Evolutionary conservation across 225 moss, liverwort and hornwort genomes (phyloP).

Genomic region (Polytrichum formosum): DNA sequence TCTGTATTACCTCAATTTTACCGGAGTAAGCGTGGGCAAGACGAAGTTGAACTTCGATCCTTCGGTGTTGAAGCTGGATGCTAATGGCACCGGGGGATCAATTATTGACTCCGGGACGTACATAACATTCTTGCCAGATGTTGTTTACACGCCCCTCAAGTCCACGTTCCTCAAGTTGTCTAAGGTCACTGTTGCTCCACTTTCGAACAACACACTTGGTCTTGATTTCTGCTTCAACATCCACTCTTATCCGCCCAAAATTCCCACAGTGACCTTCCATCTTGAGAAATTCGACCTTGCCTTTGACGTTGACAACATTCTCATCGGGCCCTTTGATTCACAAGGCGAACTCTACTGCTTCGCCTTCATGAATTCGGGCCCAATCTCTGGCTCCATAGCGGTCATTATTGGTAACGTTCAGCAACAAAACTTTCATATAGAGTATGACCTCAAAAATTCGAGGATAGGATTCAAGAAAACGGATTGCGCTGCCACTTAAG

Average conservation of each 20-base stretch:
- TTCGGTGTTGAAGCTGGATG: background rate
- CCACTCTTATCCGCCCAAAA: background rate
- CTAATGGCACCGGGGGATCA: conserved; percentile 9
- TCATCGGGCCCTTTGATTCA: conserved; percentile 10
- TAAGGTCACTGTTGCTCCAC: conserved; percentile 6
- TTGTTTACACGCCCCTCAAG: conserved; percentile 7
- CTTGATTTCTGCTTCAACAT: conserved; percentile 10
- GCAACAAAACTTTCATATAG: conserved; percentile 55
- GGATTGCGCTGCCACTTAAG: conserved; percentile 17
- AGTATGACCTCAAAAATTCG: conserved; percentile 58
- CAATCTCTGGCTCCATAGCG: background rate
- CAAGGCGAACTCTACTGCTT: conserved; percentile 9
- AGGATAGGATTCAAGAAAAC: conserved; percentile 51
- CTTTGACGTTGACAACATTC: background rate
- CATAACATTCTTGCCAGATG: conserved; percentile 6
- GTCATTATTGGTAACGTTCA: conserved; percentile 9
- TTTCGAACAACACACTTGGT: background rate
- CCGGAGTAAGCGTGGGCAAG: conserved; percentile 8
- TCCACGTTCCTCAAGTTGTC: background rate
- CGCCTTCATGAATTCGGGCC: conserved; percentile 8
- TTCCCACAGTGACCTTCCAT: conserved; percentile 11
- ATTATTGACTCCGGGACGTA: conserved; percentile 14
- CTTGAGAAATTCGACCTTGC: conserved; percentile 8
- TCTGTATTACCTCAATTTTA: conserved; percentile 8
- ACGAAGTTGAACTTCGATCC: background rate